A percentile compares a stretch with the other conserved stretches of the same genome.
These are phyloP conservation scores for Cryptococcus sp. DNA, from an alignment of 1,284 basidiomycete species.

Conservation along the genomic window DNA sequence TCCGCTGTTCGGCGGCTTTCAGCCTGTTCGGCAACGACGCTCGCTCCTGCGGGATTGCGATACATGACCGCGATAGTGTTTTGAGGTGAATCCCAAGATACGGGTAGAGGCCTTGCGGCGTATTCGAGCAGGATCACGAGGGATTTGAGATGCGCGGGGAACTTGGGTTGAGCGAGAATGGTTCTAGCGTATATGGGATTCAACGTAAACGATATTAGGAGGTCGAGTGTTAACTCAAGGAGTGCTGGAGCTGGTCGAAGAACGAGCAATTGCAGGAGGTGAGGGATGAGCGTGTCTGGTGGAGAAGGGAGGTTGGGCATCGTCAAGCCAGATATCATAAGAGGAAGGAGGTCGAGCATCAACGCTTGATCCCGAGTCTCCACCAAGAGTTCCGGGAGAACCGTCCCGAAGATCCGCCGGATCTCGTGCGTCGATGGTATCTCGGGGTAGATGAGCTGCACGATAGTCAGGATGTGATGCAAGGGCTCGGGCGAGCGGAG, in stretches of 20 bases:
- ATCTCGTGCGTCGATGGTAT: conserved; percentile 12
- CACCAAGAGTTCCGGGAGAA: conserved; percentile 37
- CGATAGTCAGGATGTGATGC: conserved; percentile 39
- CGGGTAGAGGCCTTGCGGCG: conserved; percentile 15
- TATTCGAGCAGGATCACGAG: conserved; percentile 37
- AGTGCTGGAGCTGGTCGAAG: conserved; percentile 31
- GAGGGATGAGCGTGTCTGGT: conserved; percentile 31
- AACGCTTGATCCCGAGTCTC: conserved; percentile 41
- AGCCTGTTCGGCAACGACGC: conserved; percentile 27
- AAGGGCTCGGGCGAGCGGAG: conserved; percentile 38
- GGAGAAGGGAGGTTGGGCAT: conserved; percentile 28
- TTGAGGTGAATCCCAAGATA: conserved; percentile 21
- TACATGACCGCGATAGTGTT: conserved; percentile 20
- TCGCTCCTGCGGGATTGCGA: conserved; percentile 40
- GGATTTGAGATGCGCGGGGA: conserved; percentile 37
- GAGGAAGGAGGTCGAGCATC: conserved; percentile 34
- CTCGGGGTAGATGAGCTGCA: conserved; percentile 32
- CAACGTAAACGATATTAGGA: conserved; percentile 38
- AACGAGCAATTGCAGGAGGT: conserved; percentile 39
- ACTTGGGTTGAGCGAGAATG: conserved; percentile 30
- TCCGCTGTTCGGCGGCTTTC: conserved; percentile 27
- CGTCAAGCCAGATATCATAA: conserved; percentile 33
- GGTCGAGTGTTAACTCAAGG: conserved; percentile 43
- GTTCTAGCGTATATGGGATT: conserved; percentile 25
- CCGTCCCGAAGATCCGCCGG: conserved; percentile 19